Conservation (phyloP, 179 eudicot genomes). For the Silene coronaria region DNA sequence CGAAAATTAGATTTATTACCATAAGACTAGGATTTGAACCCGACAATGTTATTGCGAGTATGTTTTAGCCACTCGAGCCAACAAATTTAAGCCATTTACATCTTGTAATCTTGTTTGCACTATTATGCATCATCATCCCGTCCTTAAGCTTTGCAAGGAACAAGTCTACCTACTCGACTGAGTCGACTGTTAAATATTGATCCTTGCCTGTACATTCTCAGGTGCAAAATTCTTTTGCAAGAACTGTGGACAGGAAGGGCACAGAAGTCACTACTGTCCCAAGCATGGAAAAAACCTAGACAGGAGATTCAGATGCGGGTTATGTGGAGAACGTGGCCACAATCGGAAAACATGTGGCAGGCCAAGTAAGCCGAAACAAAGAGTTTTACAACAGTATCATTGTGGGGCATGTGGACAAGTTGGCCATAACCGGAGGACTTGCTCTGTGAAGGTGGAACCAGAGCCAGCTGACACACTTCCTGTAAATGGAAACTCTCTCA, state of each 20-base stretch:
- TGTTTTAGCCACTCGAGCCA: too few species aligned
- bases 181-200: neutral
- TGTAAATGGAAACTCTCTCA: slow-evolving; percentile 2
- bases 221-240: slow-evolving; percentile 65
- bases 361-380: slow-evolving; percentile 24
- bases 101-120: neutral
- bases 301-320: slow-evolving; percentile 49
- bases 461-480: neutral
- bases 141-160: neutral
- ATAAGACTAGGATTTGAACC: too few species aligned
- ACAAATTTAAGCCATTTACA: neutral
- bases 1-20: too few species aligned
- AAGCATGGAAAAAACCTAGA: slow-evolving; percentile 35
- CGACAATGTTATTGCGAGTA: too few species aligned
- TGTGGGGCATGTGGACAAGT: slow-evolving; percentile 50
- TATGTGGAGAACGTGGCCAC: slow-evolving; percentile 79
- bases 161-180: neutral
- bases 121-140: neutral
- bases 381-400: slow-evolving; percentile 27
- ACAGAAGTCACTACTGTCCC: slow-evolving; percentile 73
- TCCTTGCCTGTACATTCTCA: slow-evolving; percentile 20
- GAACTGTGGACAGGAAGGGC: slow-evolving; percentile 86
- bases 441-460: slow-evolving; percentile 24
- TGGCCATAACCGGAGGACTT: slow-evolving; percentile 75
- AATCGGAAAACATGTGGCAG: slow-evolving; percentile 64